Base-by-base conservation (phyloP, 2,329 filamentous ascomycete species). In the Aspergillus niger region DNA sequence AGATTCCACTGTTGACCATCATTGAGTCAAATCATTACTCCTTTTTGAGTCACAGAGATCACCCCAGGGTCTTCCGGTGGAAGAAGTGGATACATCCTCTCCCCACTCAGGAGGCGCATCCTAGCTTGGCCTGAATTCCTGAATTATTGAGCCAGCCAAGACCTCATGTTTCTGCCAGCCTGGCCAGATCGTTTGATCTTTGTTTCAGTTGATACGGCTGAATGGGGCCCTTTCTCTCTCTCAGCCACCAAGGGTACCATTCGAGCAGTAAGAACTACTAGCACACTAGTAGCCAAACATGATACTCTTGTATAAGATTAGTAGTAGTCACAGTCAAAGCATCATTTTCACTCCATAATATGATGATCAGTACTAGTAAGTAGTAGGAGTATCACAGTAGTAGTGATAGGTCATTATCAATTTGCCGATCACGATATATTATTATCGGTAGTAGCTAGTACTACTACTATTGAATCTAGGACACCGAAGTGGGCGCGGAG, bases 81-180 rank as follows among this genome's bases (percentile, higher is more conserved):
- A 10, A 22, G 20, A 32, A 55, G 53, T 55, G 53, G 53, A 55
- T 44, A 32, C 50, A 26, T n/a, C 32, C 32, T 24, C 52, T 24
- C 52, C 32, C 53, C 53, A 55, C 53, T 55, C 53, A 47, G 53
- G 39, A 55, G 53, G 24, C 53, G 22, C 20, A 53, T 24, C 20
- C 17, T 32, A 20, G 38, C 38, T 26, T 6, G 43, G 39, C 39
- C 39, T 8, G 39, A 44, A 44, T 17, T 44, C 17, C 24, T 28
- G 26, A 28, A 17, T 20, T n/a, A 28, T 50, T 17, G 15, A 11
- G 13, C n/a, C 24, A 8, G n/a, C 47, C 47, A 50, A 30, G 47
- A 26, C 47, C 3, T 22, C 1, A 22, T 11, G 41, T 53, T 55
- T 55, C 53, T n/a, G 53, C 53, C 53, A 55, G 39, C 43, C 53